Conservation (phyloP, 2,329 filamentous ascomycete species). For the Ophiostoma himal-ulmi region DNA sequence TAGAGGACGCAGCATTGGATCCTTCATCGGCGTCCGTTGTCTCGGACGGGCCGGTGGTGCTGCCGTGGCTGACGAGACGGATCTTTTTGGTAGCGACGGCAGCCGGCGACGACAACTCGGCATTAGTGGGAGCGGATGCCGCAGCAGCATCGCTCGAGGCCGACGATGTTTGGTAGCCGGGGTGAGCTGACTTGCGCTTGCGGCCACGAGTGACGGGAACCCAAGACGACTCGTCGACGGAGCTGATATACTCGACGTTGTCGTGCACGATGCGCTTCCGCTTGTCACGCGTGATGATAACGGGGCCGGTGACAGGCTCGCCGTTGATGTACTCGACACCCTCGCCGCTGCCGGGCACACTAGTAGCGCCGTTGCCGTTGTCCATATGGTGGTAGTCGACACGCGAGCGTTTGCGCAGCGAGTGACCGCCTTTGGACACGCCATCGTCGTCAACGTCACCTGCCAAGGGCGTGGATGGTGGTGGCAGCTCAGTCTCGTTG, state of each 20-base stretch:
- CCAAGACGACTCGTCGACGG: slow-evolving; percentile 12
- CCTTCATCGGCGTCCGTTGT: not conserved
- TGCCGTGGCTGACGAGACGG: slow-evolving; percentile 30
- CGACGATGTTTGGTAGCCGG: not conserved
- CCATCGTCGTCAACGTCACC: slow-evolving; percentile 39
- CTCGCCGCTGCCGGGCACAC: slow-evolving; percentile 30
- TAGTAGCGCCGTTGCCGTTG: slow-evolving; percentile 39
- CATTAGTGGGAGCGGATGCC: slow-evolving; percentile 21
- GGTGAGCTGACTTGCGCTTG: slow-evolving; percentile 27
- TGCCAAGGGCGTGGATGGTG: slow-evolving; percentile 35
- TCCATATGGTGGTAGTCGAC: slow-evolving; percentile 54
- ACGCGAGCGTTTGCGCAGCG: slow-evolving; percentile 50
- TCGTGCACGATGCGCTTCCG: slow-evolving; percentile 25
- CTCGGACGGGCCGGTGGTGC: not conserved
- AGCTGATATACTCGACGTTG: slow-evolving; percentile 25
- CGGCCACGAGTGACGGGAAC: slow-evolving; percentile 31
- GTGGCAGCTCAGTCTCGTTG: slow-evolving; percentile 35
- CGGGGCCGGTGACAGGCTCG: slow-evolving; percentile 16
- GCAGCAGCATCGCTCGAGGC: slow-evolving; percentile 31
- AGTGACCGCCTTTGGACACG: slow-evolving; percentile 52
- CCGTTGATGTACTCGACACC: slow-evolving; percentile 24
- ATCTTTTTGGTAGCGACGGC: slow-evolving; percentile 34
- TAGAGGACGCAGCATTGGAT: not conserved
- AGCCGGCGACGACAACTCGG: slow-evolving; percentile 28
- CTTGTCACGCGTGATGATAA: slow-evolving; percentile 9